Percentiles rank a stretch among this genome's conserved stretches.
These are phyloP conservation scores for Colletotrichum euphorbiae DNA, from an alignment of 2,329 filamentous ascomycete genomes.

Conservation along the genomic window DNA sequence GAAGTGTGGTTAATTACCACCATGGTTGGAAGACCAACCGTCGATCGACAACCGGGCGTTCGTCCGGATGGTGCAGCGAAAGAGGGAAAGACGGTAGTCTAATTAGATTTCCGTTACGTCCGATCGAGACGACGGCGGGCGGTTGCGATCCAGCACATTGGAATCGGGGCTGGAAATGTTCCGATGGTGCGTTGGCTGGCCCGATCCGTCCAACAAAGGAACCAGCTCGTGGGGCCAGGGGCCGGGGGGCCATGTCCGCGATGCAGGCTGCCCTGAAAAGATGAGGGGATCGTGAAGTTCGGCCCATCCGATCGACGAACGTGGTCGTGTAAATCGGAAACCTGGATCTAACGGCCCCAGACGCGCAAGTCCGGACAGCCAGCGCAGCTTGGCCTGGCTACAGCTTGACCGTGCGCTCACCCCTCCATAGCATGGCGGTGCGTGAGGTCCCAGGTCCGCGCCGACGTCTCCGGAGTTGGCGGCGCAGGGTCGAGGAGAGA, in stretches of 20 bases:
- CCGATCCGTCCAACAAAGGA: constrained; percentile 32
- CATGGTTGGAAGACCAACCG: not conserved
- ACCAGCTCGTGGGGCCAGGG: constrained; percentile 24
- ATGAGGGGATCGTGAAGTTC: constrained; percentile 35
- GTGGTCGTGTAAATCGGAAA: constrained; percentile 31
- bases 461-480: not conserved
- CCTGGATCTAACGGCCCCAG: not conserved
- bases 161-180: constrained; percentile 31
- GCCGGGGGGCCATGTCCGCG: constrained; percentile 1
- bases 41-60: constrained; percentile 6
- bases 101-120: not conserved
- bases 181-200: constrained; percentile 33
- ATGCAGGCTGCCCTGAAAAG: constrained; percentile 31
- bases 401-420: not conserved
- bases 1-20: not conserved
- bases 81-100: not conserved
- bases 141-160: constrained; percentile 17
- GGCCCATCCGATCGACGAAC: constrained; percentile 31
- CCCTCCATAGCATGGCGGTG: not conserved
- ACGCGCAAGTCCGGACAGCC: no score
- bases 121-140: constrained; percentile 25
- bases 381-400: no score
- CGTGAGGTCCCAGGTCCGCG: not conserved
- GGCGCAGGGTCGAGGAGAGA: not conserved
- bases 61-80: constrained; percentile 27